phyloP scores from a whole-genome alignment of 2,329 filamentous ascomycete genomes.

The Tothia fuscella region DNA sequence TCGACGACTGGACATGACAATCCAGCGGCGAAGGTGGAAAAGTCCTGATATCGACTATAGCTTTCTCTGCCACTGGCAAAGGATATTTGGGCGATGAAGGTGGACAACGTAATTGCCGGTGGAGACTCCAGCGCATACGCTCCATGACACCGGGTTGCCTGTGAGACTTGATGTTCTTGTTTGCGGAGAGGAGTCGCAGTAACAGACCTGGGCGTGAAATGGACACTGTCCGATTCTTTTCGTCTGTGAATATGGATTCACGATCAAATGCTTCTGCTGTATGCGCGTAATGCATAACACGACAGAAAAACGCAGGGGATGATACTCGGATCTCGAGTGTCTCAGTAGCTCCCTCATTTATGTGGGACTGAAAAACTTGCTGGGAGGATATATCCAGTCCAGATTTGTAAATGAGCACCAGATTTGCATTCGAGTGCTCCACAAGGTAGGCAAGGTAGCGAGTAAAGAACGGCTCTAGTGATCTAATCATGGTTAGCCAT shows the following conservation, averaged over 20 bases:
- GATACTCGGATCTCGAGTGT: constrained; percentile 46
- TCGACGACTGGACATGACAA: background rate
- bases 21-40: constrained; percentile 7
- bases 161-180: too few relatives aligned
- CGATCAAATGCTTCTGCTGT: constrained; percentile 50
- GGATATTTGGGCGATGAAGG: constrained; percentile 5
- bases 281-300: constrained; percentile 51
- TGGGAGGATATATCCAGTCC: constrained; percentile 20
- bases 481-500: constrained; percentile 15
- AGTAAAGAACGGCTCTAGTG: constrained; percentile 28
- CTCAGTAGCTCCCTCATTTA: constrained; percentile 14
- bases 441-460: constrained; percentile 36
- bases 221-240: constrained; percentile 47
- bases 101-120: constrained; percentile 7
- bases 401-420: constrained; percentile 31
- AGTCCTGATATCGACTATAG: background rate
- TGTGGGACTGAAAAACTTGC: constrained; percentile 26
- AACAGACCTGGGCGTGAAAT: constrained; percentile 40
- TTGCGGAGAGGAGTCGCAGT: constrained; percentile 17
- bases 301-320: constrained; percentile 55
- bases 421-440: constrained; percentile 30
- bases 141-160: background rate
- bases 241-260: constrained; percentile 38
- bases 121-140: constrained; percentile 2
- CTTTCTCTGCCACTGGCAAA: background rate